Percentiles rank a stretch among this genome's conserved stretches.
Evolutionary conservation across 2,329 filamentous ascomycete species (phyloP).

Genomic region (Ilyonectria robusta): DNA sequence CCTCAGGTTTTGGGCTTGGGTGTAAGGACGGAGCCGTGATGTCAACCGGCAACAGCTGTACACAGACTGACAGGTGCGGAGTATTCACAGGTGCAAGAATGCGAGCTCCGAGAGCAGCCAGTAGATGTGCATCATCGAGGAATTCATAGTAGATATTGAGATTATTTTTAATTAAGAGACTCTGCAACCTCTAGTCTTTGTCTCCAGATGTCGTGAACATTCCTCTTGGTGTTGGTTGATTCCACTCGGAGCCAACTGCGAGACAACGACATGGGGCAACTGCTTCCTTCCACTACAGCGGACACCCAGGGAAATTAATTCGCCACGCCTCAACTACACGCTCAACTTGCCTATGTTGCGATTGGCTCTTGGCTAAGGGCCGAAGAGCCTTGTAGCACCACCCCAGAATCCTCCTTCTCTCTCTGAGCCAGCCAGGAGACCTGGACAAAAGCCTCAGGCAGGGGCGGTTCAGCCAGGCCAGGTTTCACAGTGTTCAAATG

Average conservation of each 20-base stretch:
- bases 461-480: not conserved
- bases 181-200: not conserved
- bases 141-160: not conserved
- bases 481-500: too few species aligned
- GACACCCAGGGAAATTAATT: not conserved
- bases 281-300: conserved; percentile 1
- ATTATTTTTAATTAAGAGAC: not conserved
- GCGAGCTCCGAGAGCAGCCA: not conserved
- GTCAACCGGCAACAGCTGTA: conserved; percentile 6
- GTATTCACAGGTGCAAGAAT: not conserved
- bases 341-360: not conserved
- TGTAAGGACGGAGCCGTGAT: conserved; percentile 28
- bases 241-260: not conserved
- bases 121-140: not conserved
- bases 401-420: not conserved
- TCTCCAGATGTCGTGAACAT: not conserved
- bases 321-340: not conserved
- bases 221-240: not conserved
- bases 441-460: not conserved
- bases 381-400: not conserved
- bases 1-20: conserved; percentile 16
- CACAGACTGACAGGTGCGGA: not conserved
- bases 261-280: not conserved
- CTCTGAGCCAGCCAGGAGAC: not conserved
- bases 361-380: not conserved